These are phyloP conservation scores for Populus pruinosa DNA, from an alignment of 345 rosid genomes.

Conservation along the genomic window DNA sequence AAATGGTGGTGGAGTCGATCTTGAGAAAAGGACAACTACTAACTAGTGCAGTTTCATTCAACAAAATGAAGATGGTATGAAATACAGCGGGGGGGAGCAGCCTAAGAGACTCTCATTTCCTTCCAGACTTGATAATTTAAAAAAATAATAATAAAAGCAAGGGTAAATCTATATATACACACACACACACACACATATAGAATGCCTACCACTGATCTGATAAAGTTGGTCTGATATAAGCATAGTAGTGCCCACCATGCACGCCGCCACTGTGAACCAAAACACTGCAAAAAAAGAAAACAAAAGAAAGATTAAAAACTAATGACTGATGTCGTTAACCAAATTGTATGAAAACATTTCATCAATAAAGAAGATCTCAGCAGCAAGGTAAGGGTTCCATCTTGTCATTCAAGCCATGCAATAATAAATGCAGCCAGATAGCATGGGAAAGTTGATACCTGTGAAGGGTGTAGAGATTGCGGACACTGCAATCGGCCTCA, in stretches of 20 bases:
- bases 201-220: conserved; percentile 74
- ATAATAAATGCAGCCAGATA: background rate
- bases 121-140: background rate
- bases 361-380: background rate
- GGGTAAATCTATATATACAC: background rate
- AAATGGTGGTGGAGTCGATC: background rate
- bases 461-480: conserved; percentile 59
- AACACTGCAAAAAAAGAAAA: conserved; percentile 55
- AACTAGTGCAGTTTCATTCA: background rate
- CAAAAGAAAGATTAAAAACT: background rate
- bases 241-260: conserved; percentile 97
- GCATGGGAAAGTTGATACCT: conserved; percentile 41
- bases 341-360: background rate
- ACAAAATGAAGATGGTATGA: background rate
- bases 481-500: conserved; percentile 31
- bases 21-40: background rate
- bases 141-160: background rate
- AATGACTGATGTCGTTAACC: background rate
- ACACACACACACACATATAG: background rate
- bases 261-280: conserved; percentile 97
- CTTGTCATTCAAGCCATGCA: background rate
- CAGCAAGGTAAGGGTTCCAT: background rate
- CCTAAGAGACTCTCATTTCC: background rate
- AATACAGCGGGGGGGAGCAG: background rate
- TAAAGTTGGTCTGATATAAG: conserved; percentile 94